Base-by-base conservation (phyloP, 352 stramenopile genomes). In the Plasmopara halstedii region DNA sequence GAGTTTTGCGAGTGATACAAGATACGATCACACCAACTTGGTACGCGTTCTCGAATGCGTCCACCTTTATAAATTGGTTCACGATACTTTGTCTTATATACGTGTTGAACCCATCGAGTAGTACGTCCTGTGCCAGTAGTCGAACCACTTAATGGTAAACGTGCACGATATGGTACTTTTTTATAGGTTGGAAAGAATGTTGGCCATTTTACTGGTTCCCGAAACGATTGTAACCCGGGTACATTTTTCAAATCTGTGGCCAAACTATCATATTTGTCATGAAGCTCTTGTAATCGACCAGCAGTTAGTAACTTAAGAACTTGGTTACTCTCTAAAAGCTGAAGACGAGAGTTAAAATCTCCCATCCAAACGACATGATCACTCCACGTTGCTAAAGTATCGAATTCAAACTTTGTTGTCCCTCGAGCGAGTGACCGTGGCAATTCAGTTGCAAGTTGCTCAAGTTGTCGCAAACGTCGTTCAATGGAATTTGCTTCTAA, bases 151-250 rank as follows among this genome's bases (percentile, higher is more conserved):
- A 67, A n/a, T 0, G 58, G 58, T 26, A 67, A 41, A 14, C 45
- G 44, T 7, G 50, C 42, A 0, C 75, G 65, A 40, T 48, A 48
- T 14, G 69, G 53, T 36, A 76, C 59, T 39, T 88, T 88, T 51
- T 87, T 87, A 66, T 89, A 89, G 10, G 80, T 88, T 33, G 77
- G 77, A 29, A 75, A 82, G 56, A 89, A 89, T 21, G 79, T 74
- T 0, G 67, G 70, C 64, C 70, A 84, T 50, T 84, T 87, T 19
- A 15, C 17, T 8, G 80, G 68, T 26, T 92, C 80, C 0, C 35
- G 43, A 51, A 85, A 88, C 1, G 42, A 17, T 11, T 61, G 41
- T 36, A 79, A 64, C 19, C 60, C 67, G 11, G 46, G 45, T 14
- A 78, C 48, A 29, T 48, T 43, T 27, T 39, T 36, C 27, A 83